These are phyloP conservation scores for Echites panduratus DNA, from an alignment of 257 asterid genomes.

Conservation along the genomic window DNA sequence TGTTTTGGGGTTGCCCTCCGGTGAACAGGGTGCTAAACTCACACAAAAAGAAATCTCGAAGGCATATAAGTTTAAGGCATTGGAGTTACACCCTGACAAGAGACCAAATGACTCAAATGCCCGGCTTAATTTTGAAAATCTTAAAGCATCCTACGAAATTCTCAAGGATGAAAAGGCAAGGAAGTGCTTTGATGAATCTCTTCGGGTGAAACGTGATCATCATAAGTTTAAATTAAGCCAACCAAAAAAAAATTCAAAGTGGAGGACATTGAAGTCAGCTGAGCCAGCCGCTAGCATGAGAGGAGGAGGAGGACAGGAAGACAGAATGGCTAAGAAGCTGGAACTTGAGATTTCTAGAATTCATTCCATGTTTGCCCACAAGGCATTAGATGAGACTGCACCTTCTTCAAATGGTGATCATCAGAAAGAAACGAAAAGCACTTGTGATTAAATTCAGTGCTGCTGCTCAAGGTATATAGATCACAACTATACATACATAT, in stretches of 20 bases:
- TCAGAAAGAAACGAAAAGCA: no score
- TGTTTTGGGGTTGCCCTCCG: slow-evolving; percentile 58
- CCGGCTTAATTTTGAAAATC: slow-evolving; percentile 47
- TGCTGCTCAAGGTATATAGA: no score
- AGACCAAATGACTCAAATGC: slow-evolving; percentile 63
- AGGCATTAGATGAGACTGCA: slow-evolving; percentile 21
- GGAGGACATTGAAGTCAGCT: slow-evolving; percentile 63
- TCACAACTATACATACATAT: no score
- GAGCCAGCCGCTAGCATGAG: slow-evolving; percentile 29
- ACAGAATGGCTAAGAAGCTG: slow-evolving; percentile 41
- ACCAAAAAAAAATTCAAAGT: slow-evolving; percentile 52
- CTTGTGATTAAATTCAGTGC: no score
- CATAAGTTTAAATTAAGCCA: slow-evolving; percentile 45
- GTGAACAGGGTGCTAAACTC: slow-evolving; percentile 58
- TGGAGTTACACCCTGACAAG: slow-evolving; percentile 71
- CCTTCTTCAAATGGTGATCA: no score
- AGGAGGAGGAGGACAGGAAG: slow-evolving; percentile 58
- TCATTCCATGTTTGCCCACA: slow-evolving; percentile 41
- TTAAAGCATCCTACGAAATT: slow-evolving; percentile 49
- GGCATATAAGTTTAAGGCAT: slow-evolving; percentile 51
- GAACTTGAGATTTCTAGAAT: slow-evolving; percentile 58
- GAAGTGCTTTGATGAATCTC: slow-evolving; percentile 58
- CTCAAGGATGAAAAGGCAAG: slow-evolving; percentile 63
- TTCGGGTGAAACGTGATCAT: slow-evolving; percentile 32
- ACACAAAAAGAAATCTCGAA: slow-evolving; percentile 56